phyloP scores from a whole-genome alignment of 345 rosid genomes.

The Eucalyptus sp. region DNA sequence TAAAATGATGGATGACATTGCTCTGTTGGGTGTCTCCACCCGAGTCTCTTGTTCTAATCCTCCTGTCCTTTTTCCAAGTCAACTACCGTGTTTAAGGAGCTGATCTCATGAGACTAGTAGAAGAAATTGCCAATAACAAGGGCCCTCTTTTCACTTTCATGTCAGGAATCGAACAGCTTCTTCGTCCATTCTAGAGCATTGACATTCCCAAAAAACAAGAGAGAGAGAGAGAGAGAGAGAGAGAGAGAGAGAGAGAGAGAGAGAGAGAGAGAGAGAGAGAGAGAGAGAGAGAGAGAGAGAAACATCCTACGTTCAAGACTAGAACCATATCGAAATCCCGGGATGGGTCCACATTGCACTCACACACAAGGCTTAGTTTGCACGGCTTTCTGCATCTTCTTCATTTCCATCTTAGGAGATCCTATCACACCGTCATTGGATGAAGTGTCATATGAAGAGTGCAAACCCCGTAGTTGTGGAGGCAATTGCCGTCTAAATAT shows the following conservation, averaged over 20 bases:
- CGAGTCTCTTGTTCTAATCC: not conserved
- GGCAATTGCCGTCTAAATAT: not conserved
- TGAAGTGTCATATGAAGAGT: not conserved
- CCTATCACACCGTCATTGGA: not conserved
- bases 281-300: rapidly evolving
- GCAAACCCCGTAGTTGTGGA: not conserved
- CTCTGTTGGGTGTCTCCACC: not conserved
- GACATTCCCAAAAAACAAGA: not conserved
- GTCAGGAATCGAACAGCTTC: not conserved
- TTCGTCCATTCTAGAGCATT: not conserved
- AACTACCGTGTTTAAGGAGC: not conserved
- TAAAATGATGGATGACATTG: not conserved
- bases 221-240: too few species aligned
- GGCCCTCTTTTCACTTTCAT: too few species aligned
- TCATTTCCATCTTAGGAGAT: not conserved
- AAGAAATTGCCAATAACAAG: too few species aligned
- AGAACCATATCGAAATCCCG: not conserved
- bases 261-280: too few species aligned
- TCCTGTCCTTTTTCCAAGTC: not conserved
- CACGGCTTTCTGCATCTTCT: not conserved
- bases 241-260: too few species aligned
- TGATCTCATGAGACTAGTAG: not conserved
- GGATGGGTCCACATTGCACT: not conserved
- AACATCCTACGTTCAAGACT: not conserved
- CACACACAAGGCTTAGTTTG: not conserved